Conservation (phyloP, 345 rosid species). For the Gossypium raimondii region DNA sequence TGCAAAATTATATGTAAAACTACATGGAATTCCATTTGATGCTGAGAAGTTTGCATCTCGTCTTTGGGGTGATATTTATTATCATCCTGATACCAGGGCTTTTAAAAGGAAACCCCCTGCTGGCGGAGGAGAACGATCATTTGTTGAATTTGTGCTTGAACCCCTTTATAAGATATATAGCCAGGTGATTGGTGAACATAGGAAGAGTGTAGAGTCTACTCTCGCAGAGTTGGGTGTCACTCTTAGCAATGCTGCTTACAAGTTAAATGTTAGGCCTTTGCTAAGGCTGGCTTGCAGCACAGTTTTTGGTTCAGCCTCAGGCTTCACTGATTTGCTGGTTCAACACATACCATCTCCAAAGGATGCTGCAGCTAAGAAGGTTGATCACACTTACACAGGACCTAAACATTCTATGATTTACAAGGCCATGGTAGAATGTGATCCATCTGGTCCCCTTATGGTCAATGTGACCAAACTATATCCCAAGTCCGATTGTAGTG, state of each 20-base stretch:
- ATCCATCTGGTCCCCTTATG: constrained; percentile 88
- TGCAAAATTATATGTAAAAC: constrained; percentile 83
- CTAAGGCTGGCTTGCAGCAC: constrained; percentile 88
- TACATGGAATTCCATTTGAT: constrained; percentile 88
- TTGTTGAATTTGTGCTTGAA: constrained; percentile 90
- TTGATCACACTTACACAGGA: constrained; percentile 77
- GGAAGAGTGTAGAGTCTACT: constrained; percentile 92
- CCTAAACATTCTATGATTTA: constrained; percentile 66
- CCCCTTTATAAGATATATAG: constrained; percentile 96
- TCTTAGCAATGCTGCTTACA: constrained; percentile 85
- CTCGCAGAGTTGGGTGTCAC: constrained; percentile 94
- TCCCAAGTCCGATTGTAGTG: constrained; percentile 95
- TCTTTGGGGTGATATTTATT: constrained; percentile 93
- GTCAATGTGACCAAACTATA: constrained; percentile 91
- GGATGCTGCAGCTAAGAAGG: constrained; percentile 77
- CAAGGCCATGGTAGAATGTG: constrained; percentile 79
- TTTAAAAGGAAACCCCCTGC: constrained; percentile 77
- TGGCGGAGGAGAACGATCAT: constrained; percentile 88
- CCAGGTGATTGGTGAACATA: constrained; percentile 97
- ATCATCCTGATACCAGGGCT: constrained; percentile 60
- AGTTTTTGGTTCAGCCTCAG: constrained; percentile 88
- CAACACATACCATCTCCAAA: constrained; percentile 91
- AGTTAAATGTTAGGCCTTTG: constrained; percentile 85
- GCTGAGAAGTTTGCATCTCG: constrained; percentile 84
- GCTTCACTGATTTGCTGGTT: constrained; percentile 96